These are phyloP conservation scores for Kodamaea leandrae DNA, from an alignment of 805 yeast genomes.

Conservation along the genomic window DNA sequence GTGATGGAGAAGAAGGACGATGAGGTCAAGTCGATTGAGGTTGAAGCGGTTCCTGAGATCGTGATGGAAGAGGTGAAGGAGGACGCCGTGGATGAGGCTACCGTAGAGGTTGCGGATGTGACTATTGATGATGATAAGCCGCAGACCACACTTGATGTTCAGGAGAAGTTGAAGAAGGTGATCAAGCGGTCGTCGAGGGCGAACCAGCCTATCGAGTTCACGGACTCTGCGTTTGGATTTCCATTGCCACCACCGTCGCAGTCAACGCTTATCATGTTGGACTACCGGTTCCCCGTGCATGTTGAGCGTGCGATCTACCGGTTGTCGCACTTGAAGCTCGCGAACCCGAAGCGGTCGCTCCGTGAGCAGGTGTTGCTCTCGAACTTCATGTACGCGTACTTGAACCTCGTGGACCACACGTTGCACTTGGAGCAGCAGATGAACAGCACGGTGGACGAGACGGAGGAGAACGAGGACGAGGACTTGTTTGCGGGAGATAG, in stretches of 20 bases:
- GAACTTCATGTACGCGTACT: conserved; percentile 96
- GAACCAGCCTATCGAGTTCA: conserved; percentile 46
- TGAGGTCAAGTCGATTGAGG: conserved; percentile 6
- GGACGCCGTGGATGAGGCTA: conserved; percentile 11
- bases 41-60: neutral
- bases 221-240: conserved; percentile 85
- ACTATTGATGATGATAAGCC: conserved; percentile 18
- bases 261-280: conserved; percentile 76
- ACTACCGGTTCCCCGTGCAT: conserved; percentile 86
- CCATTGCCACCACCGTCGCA: conserved; percentile 79
- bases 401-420: conserved; percentile 91
- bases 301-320: conserved; percentile 95
- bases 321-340: conserved; percentile 85
- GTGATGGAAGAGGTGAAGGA: conserved; percentile 11
- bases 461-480: conserved; percentile 9
- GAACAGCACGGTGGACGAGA: conserved; percentile 16
- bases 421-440: conserved; percentile 66
- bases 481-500: conserved; percentile 11
- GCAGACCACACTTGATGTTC: conserved; percentile 39
- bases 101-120: conserved; percentile 9
- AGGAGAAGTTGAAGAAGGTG: conserved; percentile 42
- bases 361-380: conserved; percentile 90
- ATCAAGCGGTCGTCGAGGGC: conserved; percentile 41
- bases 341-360: conserved; percentile 88
- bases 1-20: conserved; percentile 8